These are phyloP conservation scores for Helotiales sp. DNA, from an alignment of 2,329 filamentous ascomycete genomes.

Conservation along the genomic window DNA sequence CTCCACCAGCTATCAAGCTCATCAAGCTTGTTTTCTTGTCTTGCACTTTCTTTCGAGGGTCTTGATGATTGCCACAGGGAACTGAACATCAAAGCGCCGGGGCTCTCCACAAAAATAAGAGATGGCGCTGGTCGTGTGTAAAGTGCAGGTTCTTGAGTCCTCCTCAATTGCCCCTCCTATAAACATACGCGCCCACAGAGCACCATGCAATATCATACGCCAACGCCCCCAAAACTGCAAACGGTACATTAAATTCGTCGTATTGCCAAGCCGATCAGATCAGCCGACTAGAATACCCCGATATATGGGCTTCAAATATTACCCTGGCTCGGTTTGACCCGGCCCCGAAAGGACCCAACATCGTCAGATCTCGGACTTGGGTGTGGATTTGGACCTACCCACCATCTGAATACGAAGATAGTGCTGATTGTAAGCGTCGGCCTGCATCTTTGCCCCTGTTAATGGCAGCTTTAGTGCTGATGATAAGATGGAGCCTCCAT, in stretches of 20 bases:
- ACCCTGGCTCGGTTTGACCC: neutral
- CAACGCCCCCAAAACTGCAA: neutral
- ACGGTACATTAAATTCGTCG: too few species aligned
- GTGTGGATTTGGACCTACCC: neutral
- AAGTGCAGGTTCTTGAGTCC: neutral
- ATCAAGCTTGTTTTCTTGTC: neutral
- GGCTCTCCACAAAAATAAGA: neutral
- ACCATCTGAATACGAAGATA: slow-evolving; percentile 5
- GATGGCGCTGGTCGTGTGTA: neutral
- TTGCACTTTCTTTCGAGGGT: neutral
- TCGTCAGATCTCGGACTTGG: neutral
- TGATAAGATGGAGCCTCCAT: neutral
- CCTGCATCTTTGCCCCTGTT: slow-evolving; percentile 3
- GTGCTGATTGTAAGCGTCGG: slow-evolving; percentile 5
- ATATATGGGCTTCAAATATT: too few species aligned
- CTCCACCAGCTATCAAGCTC: too few species aligned
- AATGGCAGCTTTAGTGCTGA: neutral
- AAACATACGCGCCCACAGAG: neutral
- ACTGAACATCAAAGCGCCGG: neutral
- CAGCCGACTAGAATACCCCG: too few species aligned
- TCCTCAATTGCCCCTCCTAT: too few species aligned
- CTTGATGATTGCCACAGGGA: too few species aligned
- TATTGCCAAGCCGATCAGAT: too few species aligned
- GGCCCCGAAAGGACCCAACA: neutral
- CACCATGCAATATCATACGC: neutral